Evolutionary conservation across 2,329 filamentous ascomycete genomes (phyloP).

Genomic region (Xylariales sp.): DNA sequence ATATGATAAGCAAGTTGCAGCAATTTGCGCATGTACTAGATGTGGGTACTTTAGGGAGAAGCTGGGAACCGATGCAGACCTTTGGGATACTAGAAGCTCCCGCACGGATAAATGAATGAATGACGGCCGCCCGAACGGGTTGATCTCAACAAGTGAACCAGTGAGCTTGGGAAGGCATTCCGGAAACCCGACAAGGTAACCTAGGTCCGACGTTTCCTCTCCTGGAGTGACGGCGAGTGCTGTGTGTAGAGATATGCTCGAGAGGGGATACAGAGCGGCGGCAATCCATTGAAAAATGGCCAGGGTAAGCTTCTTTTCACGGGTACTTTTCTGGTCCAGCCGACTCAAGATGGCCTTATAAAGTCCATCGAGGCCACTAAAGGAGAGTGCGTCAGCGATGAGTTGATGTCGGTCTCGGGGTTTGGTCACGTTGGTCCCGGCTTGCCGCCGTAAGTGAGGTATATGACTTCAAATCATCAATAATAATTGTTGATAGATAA

Average conservation of each 20-base stretch:
- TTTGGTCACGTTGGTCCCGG: background rate
- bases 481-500: background rate
- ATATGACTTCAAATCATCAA: background rate
- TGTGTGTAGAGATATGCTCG: background rate
- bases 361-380: background rate
- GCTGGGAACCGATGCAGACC: background rate
- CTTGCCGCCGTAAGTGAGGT: background rate
- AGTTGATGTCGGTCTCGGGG: background rate
- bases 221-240: background rate
- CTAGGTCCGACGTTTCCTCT: background rate
- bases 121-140: background rate
- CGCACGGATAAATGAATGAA: background rate
- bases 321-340: background rate
- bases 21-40: background rate
- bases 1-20: background rate
- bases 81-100: background rate
- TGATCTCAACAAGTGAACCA: background rate
- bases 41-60: conserved; percentile 1
- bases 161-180: background rate
- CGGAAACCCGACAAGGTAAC: conserved; percentile 1
- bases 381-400: background rate
- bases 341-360: background rate
- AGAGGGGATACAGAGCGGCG: background rate
- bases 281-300: background rate
- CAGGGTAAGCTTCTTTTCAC: background rate